Conservation (phyloP, 2,329 filamentous ascomycete genomes). For the Sporothrix luriei region DNA sequence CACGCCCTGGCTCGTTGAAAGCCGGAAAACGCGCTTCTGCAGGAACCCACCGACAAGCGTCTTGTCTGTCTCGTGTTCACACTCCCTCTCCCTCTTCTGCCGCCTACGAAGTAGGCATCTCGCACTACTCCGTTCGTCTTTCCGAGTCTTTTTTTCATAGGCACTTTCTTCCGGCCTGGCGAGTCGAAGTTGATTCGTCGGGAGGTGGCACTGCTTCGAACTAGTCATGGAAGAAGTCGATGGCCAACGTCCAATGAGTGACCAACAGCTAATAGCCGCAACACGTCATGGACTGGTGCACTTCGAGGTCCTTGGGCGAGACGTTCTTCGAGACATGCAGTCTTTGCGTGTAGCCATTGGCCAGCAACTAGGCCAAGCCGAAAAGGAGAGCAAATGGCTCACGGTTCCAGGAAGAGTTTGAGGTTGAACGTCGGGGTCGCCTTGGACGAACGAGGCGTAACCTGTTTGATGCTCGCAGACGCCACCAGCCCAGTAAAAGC, state of each 20-base stretch:
- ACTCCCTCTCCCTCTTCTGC: neutral
- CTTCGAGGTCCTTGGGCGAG: neutral
- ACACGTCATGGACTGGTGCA: neutral
- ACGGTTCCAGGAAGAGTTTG: conserved; percentile 2
- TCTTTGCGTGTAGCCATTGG: conserved; percentile 14
- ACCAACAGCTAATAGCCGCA: neutral
- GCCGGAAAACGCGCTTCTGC: conserved; percentile 33
- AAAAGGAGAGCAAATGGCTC: neutral
- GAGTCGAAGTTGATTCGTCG: conserved; percentile 3
- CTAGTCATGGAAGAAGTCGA: neutral
- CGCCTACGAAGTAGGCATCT: neutral
- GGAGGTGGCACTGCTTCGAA: conserved; percentile 28
- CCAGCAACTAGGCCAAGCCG: neutral
- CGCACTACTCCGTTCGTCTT: no score
- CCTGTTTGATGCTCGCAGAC: conserved; percentile 19
- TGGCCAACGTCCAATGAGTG: neutral
- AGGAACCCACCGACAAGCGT: conserved; percentile 30
- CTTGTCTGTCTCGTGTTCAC: conserved; percentile 14
- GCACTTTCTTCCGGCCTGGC: neutral
- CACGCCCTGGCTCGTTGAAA: neutral
- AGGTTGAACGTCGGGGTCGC: neutral
- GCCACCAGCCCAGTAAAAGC: conserved; percentile 3
- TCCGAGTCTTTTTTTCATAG: neutral
- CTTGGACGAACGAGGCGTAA: conserved; percentile 14
- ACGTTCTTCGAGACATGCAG: neutral